Percentiles rank a stretch among this genome's conserved stretches.
phyloP scores from a whole-genome alignment of 371 early-diverging fungal species.

The Lichtheimia corymbifera region DNA sequence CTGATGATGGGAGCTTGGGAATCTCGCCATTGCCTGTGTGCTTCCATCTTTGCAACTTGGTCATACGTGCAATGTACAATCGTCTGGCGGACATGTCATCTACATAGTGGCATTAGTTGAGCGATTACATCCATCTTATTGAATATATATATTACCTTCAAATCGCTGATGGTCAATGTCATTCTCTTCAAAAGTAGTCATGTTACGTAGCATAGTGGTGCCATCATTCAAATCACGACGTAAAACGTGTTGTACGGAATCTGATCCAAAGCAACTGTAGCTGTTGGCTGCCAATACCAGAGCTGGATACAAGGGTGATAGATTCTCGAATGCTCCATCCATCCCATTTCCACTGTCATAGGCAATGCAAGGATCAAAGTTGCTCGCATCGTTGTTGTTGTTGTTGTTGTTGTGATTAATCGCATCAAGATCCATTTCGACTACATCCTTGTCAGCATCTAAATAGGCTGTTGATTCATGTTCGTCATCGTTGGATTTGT shows the following conservation, averaged over 20 bases:
- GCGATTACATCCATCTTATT: too few relatives aligned
- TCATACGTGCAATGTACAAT: background rate
- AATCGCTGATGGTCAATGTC: too few relatives aligned
- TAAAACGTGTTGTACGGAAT: background rate
- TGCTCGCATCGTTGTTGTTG: too few relatives aligned
- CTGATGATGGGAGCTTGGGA: too few relatives aligned
- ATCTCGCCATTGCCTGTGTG: background rate
- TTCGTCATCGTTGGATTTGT: conserved; percentile 5
- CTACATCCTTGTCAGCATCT: conserved; percentile 42
- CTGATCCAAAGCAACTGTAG: background rate
- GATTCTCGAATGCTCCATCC: background rate
- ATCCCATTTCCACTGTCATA: background rate
- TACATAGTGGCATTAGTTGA: background rate
- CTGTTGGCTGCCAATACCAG: background rate
- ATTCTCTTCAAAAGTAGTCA: background rate
- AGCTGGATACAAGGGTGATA: background rate
- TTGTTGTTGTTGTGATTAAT: too few relatives aligned
- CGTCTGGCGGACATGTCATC: background rate
- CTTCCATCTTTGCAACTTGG: background rate
- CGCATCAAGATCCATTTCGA: conserved; percentile 37
- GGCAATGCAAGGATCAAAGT: background rate
- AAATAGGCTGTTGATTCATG: conserved; percentile 3
- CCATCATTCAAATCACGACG: background rate
- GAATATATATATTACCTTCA: too few relatives aligned
- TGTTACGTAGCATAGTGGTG: background rate